phyloP scores from a whole-genome alignment of 164 flowering plant genomes.

The Stephania cephalantha region DNA sequence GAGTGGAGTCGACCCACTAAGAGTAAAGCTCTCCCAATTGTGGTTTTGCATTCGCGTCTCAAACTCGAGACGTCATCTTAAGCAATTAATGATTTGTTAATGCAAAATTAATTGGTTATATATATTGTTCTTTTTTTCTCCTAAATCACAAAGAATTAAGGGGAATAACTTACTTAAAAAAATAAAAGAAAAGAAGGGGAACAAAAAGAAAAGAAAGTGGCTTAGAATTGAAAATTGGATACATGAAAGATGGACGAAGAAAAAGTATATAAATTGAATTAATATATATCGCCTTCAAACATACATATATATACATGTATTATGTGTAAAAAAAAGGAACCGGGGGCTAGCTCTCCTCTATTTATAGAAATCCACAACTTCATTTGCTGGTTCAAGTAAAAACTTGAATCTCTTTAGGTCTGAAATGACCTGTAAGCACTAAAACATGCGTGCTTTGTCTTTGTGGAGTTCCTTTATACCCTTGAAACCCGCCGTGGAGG shows the following conservation, averaged over 20 bases:
- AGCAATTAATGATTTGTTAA: no score
- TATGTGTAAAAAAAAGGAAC: not conserved
- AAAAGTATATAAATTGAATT: not conserved
- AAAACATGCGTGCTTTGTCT: not conserved
- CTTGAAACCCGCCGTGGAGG: constrained; percentile 10
- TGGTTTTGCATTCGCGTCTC: no score
- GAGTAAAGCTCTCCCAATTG: no score
- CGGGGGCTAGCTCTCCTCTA: not conserved
- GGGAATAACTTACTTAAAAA: not conserved
- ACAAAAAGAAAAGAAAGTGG: not conserved
- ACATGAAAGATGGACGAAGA: not conserved
- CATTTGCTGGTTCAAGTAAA: not conserved
- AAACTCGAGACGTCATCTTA: no score
- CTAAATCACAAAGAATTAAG: no score
- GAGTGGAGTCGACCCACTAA: no score
- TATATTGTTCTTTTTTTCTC: no score
- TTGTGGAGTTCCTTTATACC: constrained; percentile 41
- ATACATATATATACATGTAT: not conserved
- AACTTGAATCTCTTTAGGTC: constrained; percentile 18
- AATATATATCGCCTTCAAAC: not conserved
- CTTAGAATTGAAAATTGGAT: not conserved
- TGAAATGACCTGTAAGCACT: constrained; percentile 33
- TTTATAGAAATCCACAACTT: constrained; percentile 1
- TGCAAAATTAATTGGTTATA: no score
- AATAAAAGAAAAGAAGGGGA: not conserved